These are phyloP conservation scores for Trichoderma reesei DNA, from an alignment of 495 filamentous ascomycete species.

Conservation along the genomic window DNA sequence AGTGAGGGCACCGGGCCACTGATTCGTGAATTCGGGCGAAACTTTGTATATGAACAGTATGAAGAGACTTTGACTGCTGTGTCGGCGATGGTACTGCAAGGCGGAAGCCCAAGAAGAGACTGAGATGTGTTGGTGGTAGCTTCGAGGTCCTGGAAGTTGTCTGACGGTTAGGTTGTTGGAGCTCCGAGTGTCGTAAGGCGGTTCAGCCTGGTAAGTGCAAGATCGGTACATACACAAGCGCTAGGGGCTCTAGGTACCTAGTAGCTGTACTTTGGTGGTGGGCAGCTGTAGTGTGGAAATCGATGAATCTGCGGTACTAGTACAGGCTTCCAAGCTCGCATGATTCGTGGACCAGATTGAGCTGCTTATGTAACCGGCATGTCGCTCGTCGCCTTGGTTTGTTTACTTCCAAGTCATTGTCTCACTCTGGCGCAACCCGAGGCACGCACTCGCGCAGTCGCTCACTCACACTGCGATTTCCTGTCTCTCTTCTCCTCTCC, in stretches of 20 bases:
- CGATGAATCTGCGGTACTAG: background rate
- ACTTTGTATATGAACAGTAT: background rate
- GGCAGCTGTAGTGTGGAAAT: background rate
- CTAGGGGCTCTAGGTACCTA: background rate
- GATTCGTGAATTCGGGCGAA: background rate
- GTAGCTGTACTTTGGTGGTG: background rate
- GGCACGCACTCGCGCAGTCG: background rate
- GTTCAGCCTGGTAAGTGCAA: slow-evolving; percentile 23
- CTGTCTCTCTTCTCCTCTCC: background rate
- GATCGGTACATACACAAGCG: background rate
- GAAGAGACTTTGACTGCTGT: background rate
- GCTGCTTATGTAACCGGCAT: slow-evolving; percentile 2
- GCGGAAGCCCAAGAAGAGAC: slow-evolving; percentile 4
- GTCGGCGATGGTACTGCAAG: background rate
- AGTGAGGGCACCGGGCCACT: background rate
- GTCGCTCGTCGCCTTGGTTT: slow-evolving; percentile 16
- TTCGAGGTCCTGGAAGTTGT: background rate
- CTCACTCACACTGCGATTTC: background rate
- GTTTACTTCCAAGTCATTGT: slow-evolving; percentile 24
- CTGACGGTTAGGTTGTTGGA: slow-evolving; percentile 1
- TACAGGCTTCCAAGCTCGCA: background rate
- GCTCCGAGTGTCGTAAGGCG: slow-evolving; percentile 23
- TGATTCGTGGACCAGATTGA: background rate
- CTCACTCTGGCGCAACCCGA: background rate
- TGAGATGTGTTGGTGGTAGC: slow-evolving; percentile 10